Base-by-base conservation (phyloP, 2,329 filamentous ascomycete genomes). In the Fusarium caatingaense region DNA sequence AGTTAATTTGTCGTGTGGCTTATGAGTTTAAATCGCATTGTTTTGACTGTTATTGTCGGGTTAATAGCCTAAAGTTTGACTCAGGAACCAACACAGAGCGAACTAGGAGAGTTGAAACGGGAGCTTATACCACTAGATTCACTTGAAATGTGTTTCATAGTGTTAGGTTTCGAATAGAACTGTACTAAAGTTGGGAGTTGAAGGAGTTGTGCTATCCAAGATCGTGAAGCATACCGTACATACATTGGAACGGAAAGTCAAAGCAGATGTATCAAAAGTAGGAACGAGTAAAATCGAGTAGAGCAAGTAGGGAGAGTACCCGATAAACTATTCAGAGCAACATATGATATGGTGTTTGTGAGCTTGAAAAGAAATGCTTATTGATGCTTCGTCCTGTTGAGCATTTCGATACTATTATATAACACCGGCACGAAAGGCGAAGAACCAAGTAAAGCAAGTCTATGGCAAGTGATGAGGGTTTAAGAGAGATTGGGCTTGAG, bases 1-100 rank as follows among this genome's bases (percentile, higher is more conserved):
- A 54, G 62, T 48, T 28, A 45, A 6, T 54, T 60, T 41, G 47
- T 27, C 21, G 27, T 16, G 63, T 66, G 30, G 54, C 47, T 61
- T 49, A 4, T 5, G 32, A 28, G 47, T 20, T 45, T 60, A 48
- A 42, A 55, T 53, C 10, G 30, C 16, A 49, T 54, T 25, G 15
- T 37, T 42, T 18, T n/a, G 18, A 37, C 30, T 16, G 16, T 21
- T 42, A 45, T 46, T 30, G 30, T 49, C 40, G 20, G 30, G 15
- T 41, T 30, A 12, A 46, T 15, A 37, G 30, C 40, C 34, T 54
- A 40, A 42, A n/a, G 13, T 25, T 40, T 23, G 50, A 66, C 27
- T 32, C 18, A 25, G n/a, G 21, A 48, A 54, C 44, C 34, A 41
- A 45, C 23, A 41, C 34, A 66, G 48, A 41, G 34, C 30, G 18